phyloP scores from a whole-genome alignment of 176 grass and related monocot genomes.

The Oryza glaberrima region DNA sequence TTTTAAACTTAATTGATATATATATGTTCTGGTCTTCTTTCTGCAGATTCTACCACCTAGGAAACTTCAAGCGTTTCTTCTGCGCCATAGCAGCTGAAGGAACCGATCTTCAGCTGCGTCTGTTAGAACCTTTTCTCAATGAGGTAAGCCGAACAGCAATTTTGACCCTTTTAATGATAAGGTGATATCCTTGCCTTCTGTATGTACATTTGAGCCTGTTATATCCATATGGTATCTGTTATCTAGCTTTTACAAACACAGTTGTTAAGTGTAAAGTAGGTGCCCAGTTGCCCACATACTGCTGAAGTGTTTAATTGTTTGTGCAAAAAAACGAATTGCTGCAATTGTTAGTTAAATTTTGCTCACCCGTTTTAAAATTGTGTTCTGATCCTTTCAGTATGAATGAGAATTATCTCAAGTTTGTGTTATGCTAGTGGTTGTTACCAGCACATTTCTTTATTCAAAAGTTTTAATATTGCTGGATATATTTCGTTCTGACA shows the following conservation, averaged over 20 bases:
- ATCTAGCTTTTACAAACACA: not conserved
- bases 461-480: conserved; percentile 14
- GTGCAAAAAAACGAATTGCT: conserved; percentile 10
- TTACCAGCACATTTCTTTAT: conserved; percentile 22
- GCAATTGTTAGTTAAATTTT: not conserved
- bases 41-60: conserved; percentile 69
- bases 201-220: not conserved
- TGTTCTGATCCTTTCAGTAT: conserved; percentile 26
- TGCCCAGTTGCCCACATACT: conserved; percentile 1
- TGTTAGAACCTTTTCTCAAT: conserved; percentile 91
- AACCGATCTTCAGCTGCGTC: conserved; percentile 71
- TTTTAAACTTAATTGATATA: conserved; percentile 24
- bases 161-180: conserved; percentile 5
- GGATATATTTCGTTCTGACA: conserved; percentile 17
- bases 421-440: not conserved
- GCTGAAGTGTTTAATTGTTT: not conserved
- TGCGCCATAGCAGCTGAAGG: conserved; percentile 62
- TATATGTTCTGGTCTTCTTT: conserved; percentile 30
- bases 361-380: not conserved
- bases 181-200: not conserved
- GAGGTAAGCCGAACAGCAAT: conserved; percentile 49
- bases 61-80: conserved; percentile 97
- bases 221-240: not conserved
- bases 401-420: conserved; percentile 21
- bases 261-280: not conserved